Evolutionary conservation across 495 filamentous ascomycete genomes (phyloP), one percentile per base, ranked within the genome.

Genomic region (Articulospora tetracladia): DNA sequence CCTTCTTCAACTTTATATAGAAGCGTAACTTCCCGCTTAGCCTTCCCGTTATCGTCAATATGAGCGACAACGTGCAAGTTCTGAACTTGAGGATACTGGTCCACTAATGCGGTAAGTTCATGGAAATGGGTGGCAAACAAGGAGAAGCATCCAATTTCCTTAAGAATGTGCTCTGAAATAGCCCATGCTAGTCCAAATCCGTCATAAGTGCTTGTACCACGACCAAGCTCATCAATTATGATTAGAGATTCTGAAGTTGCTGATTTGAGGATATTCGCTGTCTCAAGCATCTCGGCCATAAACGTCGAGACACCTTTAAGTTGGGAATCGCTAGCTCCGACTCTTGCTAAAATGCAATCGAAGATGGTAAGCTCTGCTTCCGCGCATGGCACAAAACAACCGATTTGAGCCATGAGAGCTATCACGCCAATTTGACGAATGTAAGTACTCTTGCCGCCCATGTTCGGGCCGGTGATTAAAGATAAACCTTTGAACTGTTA

Each of bases 271-370:
- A 99, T 99, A 68, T 97, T 97, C 58, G 94, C 91, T 0, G 94
- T 99, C 69, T 99, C 94, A 25, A 99, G 82, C 94, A 99, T 99
- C 76, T 99, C 94, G 0, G 95, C 95, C 95, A 99, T 99, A 79
- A 99, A 99, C 0, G 94, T 99, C 41, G 91, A 96, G 8, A 99
- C 95, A 34, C 94, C 94, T 74, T 99, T 99, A 36, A 99, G 84
- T 70, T 98, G 94, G 7, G 89, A 93, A 72, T 99, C 94, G 69
- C 87, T 92, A 3, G 94, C 94, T 53, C 94, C 94, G 3, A 99
- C 94, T 64, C 94, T 88, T 10, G 94, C 95, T 32, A 99, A 91
- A 58, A 99, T 97, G 69, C 91, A 95, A 75, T 99, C 94, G 73
- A 98, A 99, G 59, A 99, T 91, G 24, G 92, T 96, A 54, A 99